phyloP scores from a whole-genome alignment of 495 filamentous ascomycete genomes.

The Aspergillus cristatus region DNA sequence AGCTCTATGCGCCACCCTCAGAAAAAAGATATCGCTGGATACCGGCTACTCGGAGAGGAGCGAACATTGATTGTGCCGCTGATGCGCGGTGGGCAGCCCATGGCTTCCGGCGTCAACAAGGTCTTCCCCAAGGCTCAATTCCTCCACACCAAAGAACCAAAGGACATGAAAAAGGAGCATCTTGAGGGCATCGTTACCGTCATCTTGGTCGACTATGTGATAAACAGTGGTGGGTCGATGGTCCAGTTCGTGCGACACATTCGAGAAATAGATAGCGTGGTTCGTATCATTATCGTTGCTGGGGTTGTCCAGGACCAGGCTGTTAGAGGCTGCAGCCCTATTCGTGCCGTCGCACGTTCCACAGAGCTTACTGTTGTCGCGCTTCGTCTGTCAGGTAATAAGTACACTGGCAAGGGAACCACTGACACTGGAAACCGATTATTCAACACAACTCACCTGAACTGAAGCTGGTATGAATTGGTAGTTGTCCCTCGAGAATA shows the following conservation, averaged over 20 bases:
- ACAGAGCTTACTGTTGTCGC: constrained; percentile 35
- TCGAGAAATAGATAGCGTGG: constrained; percentile 27
- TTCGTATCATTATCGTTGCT: constrained; percentile 48
- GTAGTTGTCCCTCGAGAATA: too few species aligned
- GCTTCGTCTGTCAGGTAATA: constrained; percentile 46
- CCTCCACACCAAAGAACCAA: constrained; percentile 41
- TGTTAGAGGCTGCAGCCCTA: constrained; percentile 18
- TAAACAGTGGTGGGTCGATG: constrained; percentile 48
- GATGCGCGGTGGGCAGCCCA: constrained; percentile 59
- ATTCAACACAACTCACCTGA: too few species aligned
- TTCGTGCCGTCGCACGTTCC: constrained; percentile 15
- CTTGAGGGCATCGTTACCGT: constrained; percentile 34
- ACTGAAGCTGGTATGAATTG: too few species aligned
- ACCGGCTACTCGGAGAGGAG: constrained; percentile 41
- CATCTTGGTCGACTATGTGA: constrained; percentile 52
- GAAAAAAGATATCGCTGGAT: constrained; percentile 37
- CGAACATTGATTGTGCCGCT: constrained; percentile 50
- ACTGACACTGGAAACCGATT: too few species aligned
- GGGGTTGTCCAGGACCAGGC: constrained; percentile 44
- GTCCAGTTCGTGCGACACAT: constrained; percentile 46
- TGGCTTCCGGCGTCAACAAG: constrained; percentile 55
- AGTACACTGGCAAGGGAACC: constrained; percentile 39
- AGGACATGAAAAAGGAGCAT: constrained; percentile 37
- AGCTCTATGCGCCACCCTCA: constrained; percentile 48
- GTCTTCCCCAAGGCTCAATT: constrained; percentile 47